phyloP scores from a whole-genome alignment of 179 eudicot genomes.

The Spinacia oleracea region DNA sequence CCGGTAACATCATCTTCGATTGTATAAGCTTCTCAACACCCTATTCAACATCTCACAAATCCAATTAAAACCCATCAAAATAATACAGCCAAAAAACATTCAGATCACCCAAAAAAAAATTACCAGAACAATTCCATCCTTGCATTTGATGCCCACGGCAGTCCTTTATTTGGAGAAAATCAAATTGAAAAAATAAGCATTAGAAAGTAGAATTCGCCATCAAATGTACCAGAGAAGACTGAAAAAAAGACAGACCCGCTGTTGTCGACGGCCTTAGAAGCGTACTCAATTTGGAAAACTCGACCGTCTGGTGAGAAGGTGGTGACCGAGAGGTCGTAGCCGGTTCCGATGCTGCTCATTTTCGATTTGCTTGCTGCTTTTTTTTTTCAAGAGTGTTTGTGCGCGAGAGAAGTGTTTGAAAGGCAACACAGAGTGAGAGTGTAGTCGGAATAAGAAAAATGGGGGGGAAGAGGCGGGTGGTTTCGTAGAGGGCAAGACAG shows the following conservation, averaged over 20 bases:
- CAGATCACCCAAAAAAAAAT: background rate
- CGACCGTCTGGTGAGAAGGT: slow-evolving; percentile 96
- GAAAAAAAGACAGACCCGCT: slow-evolving; percentile 48
- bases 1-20: slow-evolving; percentile 93
- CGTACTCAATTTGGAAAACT: slow-evolving; percentile 90
- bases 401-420: background rate
- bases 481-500: background rate
- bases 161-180: slow-evolving; percentile 39
- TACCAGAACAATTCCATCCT: slow-evolving; percentile 90
- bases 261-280: slow-evolving; percentile 89
- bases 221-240: background rate
- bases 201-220: background rate
- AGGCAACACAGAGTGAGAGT: no score
- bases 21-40: slow-evolving; percentile 91
- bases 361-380: background rate
- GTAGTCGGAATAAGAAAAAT: no score
- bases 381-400: background rate
- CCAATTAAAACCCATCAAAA: background rate
- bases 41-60: slow-evolving; percentile 30
- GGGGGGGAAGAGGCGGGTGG: background rate
- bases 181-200: background rate
- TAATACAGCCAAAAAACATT: background rate
- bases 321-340: slow-evolving; percentile 88
- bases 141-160: slow-evolving; percentile 82
- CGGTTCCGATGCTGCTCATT: slow-evolving; percentile 97